Base-by-base conservation (phyloP, 2,329 filamentous ascomycete species). In the Fusarium longipes region DNA sequence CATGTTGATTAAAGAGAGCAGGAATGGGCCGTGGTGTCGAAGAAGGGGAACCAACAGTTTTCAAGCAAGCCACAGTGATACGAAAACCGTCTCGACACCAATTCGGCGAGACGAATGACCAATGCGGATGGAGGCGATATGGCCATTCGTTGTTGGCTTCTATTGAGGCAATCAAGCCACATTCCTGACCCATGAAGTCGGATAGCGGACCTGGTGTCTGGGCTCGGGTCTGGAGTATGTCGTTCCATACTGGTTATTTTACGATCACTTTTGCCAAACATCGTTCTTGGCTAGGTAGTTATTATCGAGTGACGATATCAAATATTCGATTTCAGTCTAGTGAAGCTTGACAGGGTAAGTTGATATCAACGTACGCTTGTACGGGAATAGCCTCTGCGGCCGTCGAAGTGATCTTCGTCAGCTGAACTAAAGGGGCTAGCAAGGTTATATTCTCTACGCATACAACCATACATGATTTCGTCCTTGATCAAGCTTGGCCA, bases 1-100 rank as follows among this genome's bases (percentile, higher is more conserved):
- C 45, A 27, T 38, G 32, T 49, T 49, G 45, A 14, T 20, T 12
- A 22, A 38, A 25, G 8, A 47, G 32, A 36, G 8, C n/a, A 45
- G 33, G 20, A 39, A 38, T 4, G 32, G 35, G 6, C 6, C 8
- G 6, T 15, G 7, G 6, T 10, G 24, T 24, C 65, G 47, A 63
- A 62, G 54, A 44, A 22, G 35, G n/a, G 24, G 27, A 47, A 22
- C 20, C 17, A 57, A 57, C 51, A 39, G n/a, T 24, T 44, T 35
- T 56, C 17, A n/a, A 20, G 24, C 22, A 39, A 58, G 39, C n/a
- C 20, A 49, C 8, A 27, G 45, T 49, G 9, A 49, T 22, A 49
- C 45, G 38, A 20, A 15, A 49, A 49, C 22, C 45, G 45, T 27
- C 32, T 36, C 12, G 32, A 18, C n/a, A 35, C 33, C n/a, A 25